Conservation (phyloP, 2,329 filamentous ascomycete species). For the Alternaria arborescens region DNA sequence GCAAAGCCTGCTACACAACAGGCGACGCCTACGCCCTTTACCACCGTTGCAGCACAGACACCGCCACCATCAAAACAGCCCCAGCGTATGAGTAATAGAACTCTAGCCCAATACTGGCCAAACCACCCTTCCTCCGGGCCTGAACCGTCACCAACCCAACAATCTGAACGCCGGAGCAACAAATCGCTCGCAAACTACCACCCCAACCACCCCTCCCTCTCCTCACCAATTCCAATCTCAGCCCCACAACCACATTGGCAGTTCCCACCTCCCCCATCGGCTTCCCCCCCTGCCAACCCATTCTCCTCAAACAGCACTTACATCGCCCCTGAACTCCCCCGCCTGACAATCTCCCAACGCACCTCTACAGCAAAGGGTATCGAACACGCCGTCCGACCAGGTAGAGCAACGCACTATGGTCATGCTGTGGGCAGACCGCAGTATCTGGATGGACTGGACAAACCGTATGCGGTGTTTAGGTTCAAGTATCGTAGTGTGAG, state of each 20-base stretch:
- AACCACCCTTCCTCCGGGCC: background rate
- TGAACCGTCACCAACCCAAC: background rate
- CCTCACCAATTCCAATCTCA: background rate
- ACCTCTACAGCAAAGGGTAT: slow-evolving; percentile 28
- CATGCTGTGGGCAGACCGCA: slow-evolving; percentile 50
- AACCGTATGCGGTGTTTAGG: slow-evolving; percentile 57
- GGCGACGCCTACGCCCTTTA: background rate
- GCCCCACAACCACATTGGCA: slow-evolving; percentile 38
- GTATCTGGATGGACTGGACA: slow-evolving; percentile 52
- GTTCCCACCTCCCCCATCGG: slow-evolving; percentile 28
- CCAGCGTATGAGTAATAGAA: slow-evolving; percentile 22
- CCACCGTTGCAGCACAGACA: too few species aligned
- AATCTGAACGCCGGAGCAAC: slow-evolving; percentile 15
- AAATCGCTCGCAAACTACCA: slow-evolving; percentile 25
- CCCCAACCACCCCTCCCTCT: background rate
- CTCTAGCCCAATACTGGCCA: slow-evolving; percentile 21
- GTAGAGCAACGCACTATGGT: slow-evolving; percentile 49
- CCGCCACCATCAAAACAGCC: background rate
- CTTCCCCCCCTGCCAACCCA: background rate
- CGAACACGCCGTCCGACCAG: slow-evolving; percentile 44
- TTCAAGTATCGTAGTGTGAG: slow-evolving; percentile 56
- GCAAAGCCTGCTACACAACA: background rate
- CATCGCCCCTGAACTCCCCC: slow-evolving; percentile 39
- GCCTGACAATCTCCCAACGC: slow-evolving; percentile 28
- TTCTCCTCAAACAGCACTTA: background rate